phyloP scores from a whole-genome alignment of 805 yeast genomes.

The Saccharomyces paradoxus region DNA sequence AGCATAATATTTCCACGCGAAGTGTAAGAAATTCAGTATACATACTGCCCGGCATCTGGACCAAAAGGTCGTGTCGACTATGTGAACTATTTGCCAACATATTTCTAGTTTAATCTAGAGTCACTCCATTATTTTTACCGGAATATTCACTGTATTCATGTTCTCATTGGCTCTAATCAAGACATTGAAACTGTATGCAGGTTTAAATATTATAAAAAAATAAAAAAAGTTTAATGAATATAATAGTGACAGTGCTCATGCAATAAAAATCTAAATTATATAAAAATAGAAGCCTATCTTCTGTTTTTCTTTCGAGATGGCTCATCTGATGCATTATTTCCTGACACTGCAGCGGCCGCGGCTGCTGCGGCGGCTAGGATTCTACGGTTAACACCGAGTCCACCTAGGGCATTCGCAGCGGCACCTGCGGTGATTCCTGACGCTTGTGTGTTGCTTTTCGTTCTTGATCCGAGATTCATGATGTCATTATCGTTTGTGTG shows the following conservation, averaged over 20 bases:
- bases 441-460: neutral
- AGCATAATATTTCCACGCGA: too few species aligned
- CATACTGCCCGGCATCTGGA: too few species aligned
- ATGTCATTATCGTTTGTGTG: conserved; percentile 84
- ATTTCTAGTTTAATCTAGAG: too few species aligned
- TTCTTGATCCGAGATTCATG: conserved; percentile 22
- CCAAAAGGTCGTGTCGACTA: too few species aligned
- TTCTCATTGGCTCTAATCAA: neutral
- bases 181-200: neutral
- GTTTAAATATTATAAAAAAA: neutral
- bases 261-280: neutral
- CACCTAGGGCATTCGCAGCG: conserved; percentile 24
- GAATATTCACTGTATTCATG: too few species aligned
- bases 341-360: conserved; percentile 32
- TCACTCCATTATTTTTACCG: too few species aligned
- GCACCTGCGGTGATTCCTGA: conserved; percentile 3
- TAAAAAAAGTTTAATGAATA: neutral
- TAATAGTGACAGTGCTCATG: neutral
- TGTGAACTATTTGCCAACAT: too few species aligned
- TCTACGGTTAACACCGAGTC: conserved; percentile 30
- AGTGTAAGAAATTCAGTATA: too few species aligned
- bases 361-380: conserved; percentile 34
- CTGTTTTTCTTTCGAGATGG: conserved; percentile 26
- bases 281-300: conserved; percentile 9
- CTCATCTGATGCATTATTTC: conserved; percentile 16